These are phyloP conservation scores for Cydonia oblonga DNA, from an alignment of 331 rosid genomes.

Conservation along the genomic window DNA sequence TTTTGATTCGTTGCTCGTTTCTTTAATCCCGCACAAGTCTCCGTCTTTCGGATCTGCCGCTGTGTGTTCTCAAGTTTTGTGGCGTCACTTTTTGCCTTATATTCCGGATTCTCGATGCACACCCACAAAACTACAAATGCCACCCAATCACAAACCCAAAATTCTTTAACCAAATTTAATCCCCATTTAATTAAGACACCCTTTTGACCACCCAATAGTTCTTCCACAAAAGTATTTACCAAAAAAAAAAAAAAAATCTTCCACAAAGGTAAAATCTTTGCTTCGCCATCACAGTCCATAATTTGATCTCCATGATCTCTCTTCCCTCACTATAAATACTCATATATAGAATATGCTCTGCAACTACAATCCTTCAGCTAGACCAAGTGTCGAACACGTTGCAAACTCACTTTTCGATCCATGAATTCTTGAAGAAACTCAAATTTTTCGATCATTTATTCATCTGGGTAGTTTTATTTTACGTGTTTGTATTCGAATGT, in stretches of 20 bases:
- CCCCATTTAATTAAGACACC: not conserved
- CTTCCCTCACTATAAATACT: not conserved
- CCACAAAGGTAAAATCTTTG: not conserved
- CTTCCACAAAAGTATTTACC: not conserved
- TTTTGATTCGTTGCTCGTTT: not conserved
- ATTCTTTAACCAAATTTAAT: not conserved
- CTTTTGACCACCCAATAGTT: conserved; percentile 9
- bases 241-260: too few relatives aligned
- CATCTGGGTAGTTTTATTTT: not conserved
- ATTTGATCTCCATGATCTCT: not conserved
- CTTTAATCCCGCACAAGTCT: conserved; percentile 1
- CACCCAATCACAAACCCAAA: not conserved
- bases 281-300: not conserved
- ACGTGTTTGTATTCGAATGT: not conserved
- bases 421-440: not conserved
- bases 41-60: not conserved
- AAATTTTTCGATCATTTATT: not conserved
- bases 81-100: not conserved
- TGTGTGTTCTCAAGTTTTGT: not conserved
- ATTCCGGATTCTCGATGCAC: conserved; percentile 8
- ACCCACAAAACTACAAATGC: not conserved
- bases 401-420: not conserved
- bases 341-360: not conserved
- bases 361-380: not conserved
- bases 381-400: not conserved